Evolutionary conservation across 1,284 basidiomycete species (phyloP).

Genomic region (Coniferiporia sulphurascens): DNA sequence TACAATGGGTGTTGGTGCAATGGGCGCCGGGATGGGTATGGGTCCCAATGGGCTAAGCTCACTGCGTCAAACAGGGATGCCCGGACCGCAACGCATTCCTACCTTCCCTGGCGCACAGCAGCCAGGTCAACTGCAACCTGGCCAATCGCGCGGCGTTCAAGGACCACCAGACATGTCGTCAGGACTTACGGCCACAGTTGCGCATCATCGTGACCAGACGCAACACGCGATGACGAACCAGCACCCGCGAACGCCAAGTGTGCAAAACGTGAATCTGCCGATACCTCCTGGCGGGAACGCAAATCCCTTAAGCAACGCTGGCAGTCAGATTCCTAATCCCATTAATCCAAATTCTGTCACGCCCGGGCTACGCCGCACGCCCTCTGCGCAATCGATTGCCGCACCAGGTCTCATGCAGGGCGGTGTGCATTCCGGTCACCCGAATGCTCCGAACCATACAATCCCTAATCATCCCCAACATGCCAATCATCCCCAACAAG

Average conservation of each 20-base stretch:
- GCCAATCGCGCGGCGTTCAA: conserved; percentile 1
- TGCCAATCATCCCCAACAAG: conserved; percentile 3
- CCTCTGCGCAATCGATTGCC: conserved; percentile 7
- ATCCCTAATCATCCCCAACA: conserved; percentile 11
- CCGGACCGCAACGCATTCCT: neutral
- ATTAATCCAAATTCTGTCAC: conserved; percentile 3
- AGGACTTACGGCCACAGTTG: conserved; percentile 2
- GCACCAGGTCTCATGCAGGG: conserved; percentile 4
- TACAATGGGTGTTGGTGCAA: neutral
- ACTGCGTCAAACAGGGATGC: conserved; percentile 1
- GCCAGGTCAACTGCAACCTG: neutral
- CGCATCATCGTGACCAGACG: conserved; percentile 6
- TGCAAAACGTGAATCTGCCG: conserved; percentile 9
- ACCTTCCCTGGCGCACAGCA: neutral
- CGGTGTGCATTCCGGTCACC: neutral
- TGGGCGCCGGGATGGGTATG: conserved; percentile 6
- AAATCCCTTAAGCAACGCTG: neutral
- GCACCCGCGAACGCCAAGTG: conserved; percentile 3
- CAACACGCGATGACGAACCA: conserved; percentile 7
- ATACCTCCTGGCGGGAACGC: neutral
- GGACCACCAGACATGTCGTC: neutral
- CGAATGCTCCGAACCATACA: conserved; percentile 3
- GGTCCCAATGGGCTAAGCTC: neutral
- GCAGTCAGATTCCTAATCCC: conserved; percentile 1
- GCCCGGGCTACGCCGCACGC: conserved; percentile 5